Conservation (phyloP, 257 asterid genomes). For the Solanum phureja region DNA sequence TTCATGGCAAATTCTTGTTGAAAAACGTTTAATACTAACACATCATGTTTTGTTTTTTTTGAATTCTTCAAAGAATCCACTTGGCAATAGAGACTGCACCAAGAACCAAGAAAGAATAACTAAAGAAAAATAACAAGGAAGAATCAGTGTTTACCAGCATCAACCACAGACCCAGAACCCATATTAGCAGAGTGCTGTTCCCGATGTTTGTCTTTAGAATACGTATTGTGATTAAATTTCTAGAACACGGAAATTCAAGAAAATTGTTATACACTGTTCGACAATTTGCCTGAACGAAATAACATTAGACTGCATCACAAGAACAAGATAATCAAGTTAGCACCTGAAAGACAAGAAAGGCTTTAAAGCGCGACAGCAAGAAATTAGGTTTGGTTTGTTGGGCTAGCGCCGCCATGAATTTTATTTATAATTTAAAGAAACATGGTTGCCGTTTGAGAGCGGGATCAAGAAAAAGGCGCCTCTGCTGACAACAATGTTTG, state of each 20-base stretch:
- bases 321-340: not conserved
- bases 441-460: conserved; percentile 12
- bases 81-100: not conserved
- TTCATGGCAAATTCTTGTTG: not conserved
- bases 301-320: not conserved
- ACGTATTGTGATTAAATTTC: conserved; percentile 33
- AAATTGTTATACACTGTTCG: conserved; percentile 10
- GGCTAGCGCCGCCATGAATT: conserved; percentile 25
- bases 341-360: conserved; percentile 41
- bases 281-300: conserved; percentile 27
- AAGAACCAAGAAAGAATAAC: not conserved
- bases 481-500: not conserved
- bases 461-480: conserved; percentile 1
- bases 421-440: conserved; percentile 7
- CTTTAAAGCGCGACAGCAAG: conserved; percentile 27
- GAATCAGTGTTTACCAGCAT: conserved; percentile 1
- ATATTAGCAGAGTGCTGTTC: conserved; percentile 18
- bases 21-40: not conserved
- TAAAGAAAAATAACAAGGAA: not conserved
- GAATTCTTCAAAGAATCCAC: not conserved
- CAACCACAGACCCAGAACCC: conserved; percentile 26
- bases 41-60: not conserved
- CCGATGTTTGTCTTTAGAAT: conserved; percentile 15
- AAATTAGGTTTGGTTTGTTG: conserved; percentile 20
- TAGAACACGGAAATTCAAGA: conserved; percentile 18